These are phyloP conservation scores for Barnettozyma vustinii DNA, from an alignment of 805 yeast species.

Conservation along the genomic window DNA sequence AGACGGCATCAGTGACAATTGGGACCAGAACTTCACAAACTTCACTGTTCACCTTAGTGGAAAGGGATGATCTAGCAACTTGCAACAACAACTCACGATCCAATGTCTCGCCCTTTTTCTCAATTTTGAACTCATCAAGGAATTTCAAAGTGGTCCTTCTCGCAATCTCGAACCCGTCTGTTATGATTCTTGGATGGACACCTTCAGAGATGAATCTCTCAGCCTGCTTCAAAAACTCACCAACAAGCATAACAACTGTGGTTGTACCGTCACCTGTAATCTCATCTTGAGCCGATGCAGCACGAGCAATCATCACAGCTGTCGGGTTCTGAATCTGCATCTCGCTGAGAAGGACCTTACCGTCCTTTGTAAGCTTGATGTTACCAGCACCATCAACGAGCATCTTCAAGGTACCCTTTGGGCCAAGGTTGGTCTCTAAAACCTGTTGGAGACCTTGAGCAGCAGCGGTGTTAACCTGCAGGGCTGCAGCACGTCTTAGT, in stretches of 20 bases:
- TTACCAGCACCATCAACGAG: constrained; percentile 95
- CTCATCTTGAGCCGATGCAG: constrained; percentile 98
- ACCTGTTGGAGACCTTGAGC: constrained; percentile 97
- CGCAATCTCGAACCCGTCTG: constrained; percentile 93
- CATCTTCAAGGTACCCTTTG: constrained; percentile 95
- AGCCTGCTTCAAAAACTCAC: constrained; percentile 91
- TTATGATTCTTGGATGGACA: constrained; percentile 88
- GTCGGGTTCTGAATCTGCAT: constrained; percentile 96
- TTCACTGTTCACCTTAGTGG: constrained; percentile 79
- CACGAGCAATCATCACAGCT: constrained; percentile 89
- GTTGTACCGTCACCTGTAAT: constrained; percentile 99
- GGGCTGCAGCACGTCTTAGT: constrained; percentile 90
- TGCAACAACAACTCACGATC: constrained; percentile 87
- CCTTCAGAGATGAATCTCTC: constrained; percentile 90
- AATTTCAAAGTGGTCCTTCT: constrained; percentile 67
- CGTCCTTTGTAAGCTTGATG: constrained; percentile 94
- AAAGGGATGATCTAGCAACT: constrained; percentile 84
- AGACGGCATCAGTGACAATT: constrained; percentile 93
- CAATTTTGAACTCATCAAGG: constrained; percentile 59
- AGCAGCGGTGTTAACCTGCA: constrained; percentile 91
- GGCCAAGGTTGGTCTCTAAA: constrained; percentile 87
- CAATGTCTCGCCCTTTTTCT: constrained; percentile 31
- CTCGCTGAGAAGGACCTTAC: constrained; percentile 86
- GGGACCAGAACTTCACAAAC: constrained; percentile 82
- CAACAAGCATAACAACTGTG: constrained; percentile 88